Conservation (phyloP, 345 rosid species). For the Euphorbia tirucalli region DNA sequence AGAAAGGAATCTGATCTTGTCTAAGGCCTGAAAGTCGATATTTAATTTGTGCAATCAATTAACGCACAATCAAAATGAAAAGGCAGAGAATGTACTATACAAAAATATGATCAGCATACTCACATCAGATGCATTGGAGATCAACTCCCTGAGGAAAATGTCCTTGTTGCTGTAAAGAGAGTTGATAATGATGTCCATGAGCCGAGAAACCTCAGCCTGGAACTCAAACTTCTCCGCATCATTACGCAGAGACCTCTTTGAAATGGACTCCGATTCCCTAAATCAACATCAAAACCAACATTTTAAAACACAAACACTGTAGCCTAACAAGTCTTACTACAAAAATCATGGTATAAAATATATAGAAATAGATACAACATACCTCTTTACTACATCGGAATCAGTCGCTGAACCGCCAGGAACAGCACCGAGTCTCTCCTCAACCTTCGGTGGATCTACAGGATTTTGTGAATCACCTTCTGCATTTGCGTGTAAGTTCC, state of each 20-base stretch:
- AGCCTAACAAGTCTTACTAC: background rate
- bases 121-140: conserved; percentile 98
- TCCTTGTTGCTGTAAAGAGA: conserved; percentile 98
- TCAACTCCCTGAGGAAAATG: conserved; percentile 93
- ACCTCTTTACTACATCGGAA: conserved; percentile 94
- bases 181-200: conserved; percentile 94
- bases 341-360: background rate
- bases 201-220: conserved; percentile 99
- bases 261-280: conserved; percentile 94
- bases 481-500: conserved; percentile 79
- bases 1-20: conserved; percentile 92
- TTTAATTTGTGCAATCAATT: background rate
- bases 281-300: conserved; percentile 8
- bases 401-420: conserved; percentile 89
- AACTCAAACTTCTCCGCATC: conserved; percentile 93
- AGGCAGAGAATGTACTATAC: too few relatives aligned
- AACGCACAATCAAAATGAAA: too few relatives aligned
- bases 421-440: conserved; percentile 88
- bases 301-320: background rate
- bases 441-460: conserved; percentile 87
- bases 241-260: conserved; percentile 73
- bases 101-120: conserved; percentile 19
- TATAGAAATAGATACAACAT: background rate
- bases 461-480: conserved; percentile 55
- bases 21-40: conserved; percentile 62